These are phyloP conservation scores for Lactarius akahatsu DNA, from an alignment of 768 basidiomycete species.

Conservation along the genomic window DNA sequence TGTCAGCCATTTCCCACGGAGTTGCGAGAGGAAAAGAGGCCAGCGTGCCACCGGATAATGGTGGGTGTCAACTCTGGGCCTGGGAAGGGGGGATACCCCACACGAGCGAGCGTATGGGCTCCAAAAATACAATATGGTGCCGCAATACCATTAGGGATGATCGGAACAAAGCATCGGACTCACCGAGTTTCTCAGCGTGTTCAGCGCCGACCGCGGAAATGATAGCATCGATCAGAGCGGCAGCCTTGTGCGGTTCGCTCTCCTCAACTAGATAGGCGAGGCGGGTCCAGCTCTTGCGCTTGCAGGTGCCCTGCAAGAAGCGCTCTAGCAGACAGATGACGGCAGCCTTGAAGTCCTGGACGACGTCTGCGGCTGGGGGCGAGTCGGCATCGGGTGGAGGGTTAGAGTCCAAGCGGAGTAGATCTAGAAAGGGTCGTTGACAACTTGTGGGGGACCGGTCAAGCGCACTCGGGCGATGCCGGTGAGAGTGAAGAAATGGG, in stretches of 20 bases:
- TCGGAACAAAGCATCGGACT: constrained; percentile 30
- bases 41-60: neutral
- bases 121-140: too few species aligned
- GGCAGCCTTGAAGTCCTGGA: constrained; percentile 67
- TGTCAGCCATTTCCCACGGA: constrained; percentile 3
- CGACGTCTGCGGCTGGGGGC: constrained; percentile 51
- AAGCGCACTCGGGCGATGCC: constrained; percentile 69
- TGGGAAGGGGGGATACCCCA: too few species aligned
- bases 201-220: constrained; percentile 60
- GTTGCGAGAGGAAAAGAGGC: neutral
- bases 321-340: constrained; percentile 67
- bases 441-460: constrained; percentile 44
- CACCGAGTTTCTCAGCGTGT: constrained; percentile 71
- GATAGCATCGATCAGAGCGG: constrained; percentile 78
- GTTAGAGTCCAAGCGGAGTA: too few species aligned
- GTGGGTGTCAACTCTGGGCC: too few species aligned
- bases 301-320: constrained; percentile 45
- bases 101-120: too few species aligned
- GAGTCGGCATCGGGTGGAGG: constrained; percentile 38
- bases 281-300: constrained; percentile 67
- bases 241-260: constrained; percentile 58
- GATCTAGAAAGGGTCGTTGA: too few species aligned
- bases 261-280: constrained; percentile 70
- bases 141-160: neutral
- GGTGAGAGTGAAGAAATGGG: constrained; percentile 48